Conservation (phyloP, 1,284 basidiomycete genomes). For the Sutorius eximius region DNA sequence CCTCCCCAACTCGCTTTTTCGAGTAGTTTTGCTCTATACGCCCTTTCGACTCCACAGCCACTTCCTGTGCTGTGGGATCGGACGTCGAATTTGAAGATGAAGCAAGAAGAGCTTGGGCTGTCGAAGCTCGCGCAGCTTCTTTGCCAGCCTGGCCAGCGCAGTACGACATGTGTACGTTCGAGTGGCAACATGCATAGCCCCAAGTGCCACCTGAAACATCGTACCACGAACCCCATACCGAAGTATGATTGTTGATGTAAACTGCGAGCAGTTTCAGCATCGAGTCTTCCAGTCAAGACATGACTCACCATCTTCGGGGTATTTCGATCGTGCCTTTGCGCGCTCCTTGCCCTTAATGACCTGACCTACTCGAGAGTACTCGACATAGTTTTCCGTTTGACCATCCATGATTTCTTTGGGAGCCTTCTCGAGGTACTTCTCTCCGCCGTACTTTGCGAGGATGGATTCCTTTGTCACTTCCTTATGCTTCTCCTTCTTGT, state of each 20-base stretch:
- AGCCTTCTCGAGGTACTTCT: conserved; percentile 84
- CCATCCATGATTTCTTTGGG: conserved; percentile 90
- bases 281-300: neutral
- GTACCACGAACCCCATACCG: conserved; percentile 97
- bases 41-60: conserved; percentile 38
- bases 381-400: conserved; percentile 96
- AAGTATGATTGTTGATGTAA: conserved; percentile 90
- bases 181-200: conserved; percentile 97
- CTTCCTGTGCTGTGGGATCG: conserved; percentile 26
- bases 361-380: conserved; percentile 92
- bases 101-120: conserved; percentile 65
- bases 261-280: conserved; percentile 46
- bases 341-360: conserved; percentile 91
- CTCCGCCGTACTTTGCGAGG: conserved; percentile 90
- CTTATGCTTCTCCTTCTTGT: conserved; percentile 91
- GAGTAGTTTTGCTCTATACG: conserved; percentile 61
- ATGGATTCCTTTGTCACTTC: conserved; percentile 87
- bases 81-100: conserved; percentile 34
- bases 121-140: conserved; percentile 71
- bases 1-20: conserved; percentile 73
- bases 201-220: conserved; percentile 69
- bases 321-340: conserved; percentile 85
- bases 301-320: conserved; percentile 85
- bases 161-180: conserved; percentile 83
- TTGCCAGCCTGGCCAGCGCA: conserved; percentile 91